Evolutionary conservation across 345 rosid species (phyloP), one percentile per base, ranked within the genome.

Genomic region (Heritiera fomes): DNA sequence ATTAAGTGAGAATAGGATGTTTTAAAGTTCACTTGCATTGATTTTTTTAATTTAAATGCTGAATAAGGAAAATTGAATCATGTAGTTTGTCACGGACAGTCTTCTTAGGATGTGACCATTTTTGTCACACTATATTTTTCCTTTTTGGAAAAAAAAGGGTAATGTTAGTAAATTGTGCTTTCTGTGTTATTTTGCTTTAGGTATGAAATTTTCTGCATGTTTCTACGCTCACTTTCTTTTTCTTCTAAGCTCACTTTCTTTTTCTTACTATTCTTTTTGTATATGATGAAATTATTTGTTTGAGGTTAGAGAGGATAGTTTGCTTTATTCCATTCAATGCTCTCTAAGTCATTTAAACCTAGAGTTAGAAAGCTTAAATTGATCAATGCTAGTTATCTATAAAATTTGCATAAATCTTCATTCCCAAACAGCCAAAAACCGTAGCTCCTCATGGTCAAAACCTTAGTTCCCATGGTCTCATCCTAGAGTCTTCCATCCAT

Each of bases 331-430:
- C 73, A 12, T 68, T 45, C 5, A 45, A 68, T 68, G 34, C 72
- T 68, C 45, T 68, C 72, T 20, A 68, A 68, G 28, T 53, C 72
- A 68, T 45, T 46, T 69, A 60, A 60, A 60, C 23, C 8, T 46
- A 5, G 56, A 46, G 40, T 46, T 23, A 45, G 56, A 46, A 55
- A 12, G 38, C 46, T 69, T n/a, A 45, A 20, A 68, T 68, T 68
- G 8, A 45, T 68, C 18, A 6, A 45, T 68, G 55, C 53, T 12
- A 45, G 18, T 68, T 68, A n/a, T n/a, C n/a, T n/a, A n/a, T n/a
- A n/a, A n/a, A n/a, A n/a, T n/a, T n/a, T n/a, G n/a, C n/a, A n/a
- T n/a, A n/a, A n/a, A n/a, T n/a, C n/a, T n/a, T n/a, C n/a, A n/a
- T n/a, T n/a, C n/a, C n/a, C n/a, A n/a, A n/a, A n/a, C n/a, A n/a